Percentiles rank a stretch among this genome's conserved stretches.
These are phyloP conservation scores for Beta lomatogona DNA, from an alignment of 179 eudicot genomes.

Conservation along the genomic window DNA sequence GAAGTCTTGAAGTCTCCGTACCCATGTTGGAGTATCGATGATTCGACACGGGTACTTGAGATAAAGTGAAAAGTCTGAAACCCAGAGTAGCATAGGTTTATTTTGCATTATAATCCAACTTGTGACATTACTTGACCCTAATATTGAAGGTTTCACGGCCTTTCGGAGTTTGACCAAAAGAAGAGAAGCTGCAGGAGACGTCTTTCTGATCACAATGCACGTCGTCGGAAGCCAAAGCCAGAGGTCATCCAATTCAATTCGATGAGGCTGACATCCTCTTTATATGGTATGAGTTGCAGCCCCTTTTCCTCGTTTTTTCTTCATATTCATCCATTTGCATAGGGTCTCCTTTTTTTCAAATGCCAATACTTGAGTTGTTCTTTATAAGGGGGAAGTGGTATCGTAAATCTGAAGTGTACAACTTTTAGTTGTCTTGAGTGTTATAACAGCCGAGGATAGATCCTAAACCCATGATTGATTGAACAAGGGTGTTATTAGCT, in stretches of 20 bases:
- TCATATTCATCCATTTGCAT: not conserved
- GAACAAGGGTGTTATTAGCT: not conserved
- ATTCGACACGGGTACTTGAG: too few species aligned
- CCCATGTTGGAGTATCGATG: too few species aligned
- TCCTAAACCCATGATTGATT: not conserved
- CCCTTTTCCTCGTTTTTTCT: not conserved
- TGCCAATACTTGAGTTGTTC: not conserved
- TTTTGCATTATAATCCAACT: not conserved
- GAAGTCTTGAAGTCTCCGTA: too few species aligned
- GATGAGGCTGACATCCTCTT: slow-evolving; percentile 56
- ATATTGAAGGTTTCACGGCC: slow-evolving; percentile 72
- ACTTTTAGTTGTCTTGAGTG: not conserved
- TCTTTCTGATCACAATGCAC: slow-evolving; percentile 94
- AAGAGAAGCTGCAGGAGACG: slow-evolving; percentile 96
- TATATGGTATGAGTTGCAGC: slow-evolving; percentile 49
- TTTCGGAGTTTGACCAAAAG: slow-evolving; percentile 89
- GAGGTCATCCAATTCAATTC: slow-evolving; percentile 70
- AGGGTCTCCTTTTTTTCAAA: not conserved
- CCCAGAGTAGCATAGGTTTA: too few species aligned
- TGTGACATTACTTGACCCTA: slow-evolving; percentile 17
- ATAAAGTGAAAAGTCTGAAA: too few species aligned
- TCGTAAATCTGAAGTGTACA: not conserved
- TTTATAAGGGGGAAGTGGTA: not conserved
- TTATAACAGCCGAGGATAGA: not conserved
- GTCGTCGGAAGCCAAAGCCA: slow-evolving; percentile 91